Base-by-base conservation (phyloP, 2,329 filamentous ascomycete genomes). In the Ophiostoma montium region DNA sequence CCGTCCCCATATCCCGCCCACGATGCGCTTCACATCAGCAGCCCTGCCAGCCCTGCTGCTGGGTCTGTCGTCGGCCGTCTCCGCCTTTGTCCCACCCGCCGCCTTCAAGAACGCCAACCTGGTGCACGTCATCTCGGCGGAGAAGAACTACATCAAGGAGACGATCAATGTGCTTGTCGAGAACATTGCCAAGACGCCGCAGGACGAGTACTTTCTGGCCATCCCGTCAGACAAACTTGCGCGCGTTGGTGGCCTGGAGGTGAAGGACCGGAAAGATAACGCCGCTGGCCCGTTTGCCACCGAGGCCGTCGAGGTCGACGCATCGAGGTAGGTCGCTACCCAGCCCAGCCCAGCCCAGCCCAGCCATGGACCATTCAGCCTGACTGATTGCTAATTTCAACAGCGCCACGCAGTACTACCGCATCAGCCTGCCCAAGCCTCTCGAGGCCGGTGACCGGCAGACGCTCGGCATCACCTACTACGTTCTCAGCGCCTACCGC, bases 91-190 rank as follows among this genome's bases (percentile, higher is more conserved):
- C 65, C 88, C 90, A 48, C 84, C 89, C 13, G 85, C 87, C 63
- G 85, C 89, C 57, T 98, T 95, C 71, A 87, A 89, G 70, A 95
- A 98, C 67, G 76, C 75, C 66, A 96, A 98, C 64, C 68, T 96
- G 30, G 84, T 96, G 47, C 85, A 92, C 60, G 82, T 84, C 55
- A 82, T 94, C 61, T 95, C 94, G 57, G 68, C 95, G 51, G 90
- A 96, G 67, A 96, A 95, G 73, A 85, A 80, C 57, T 96, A 92
- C 61, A 80, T 82, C 49, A 82, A 88, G 62, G 90, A 96, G 67
- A 84, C 82, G 13, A 79, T 95, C 72, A 95, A 96, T 67, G 82
- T 95, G n/a, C 74, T 94, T 47, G 79, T 98, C 55, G 84, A 95
- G 70, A 98, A 98, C 65, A 72, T 85, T 57, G 86, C 83, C 60